Evolutionary conservation across 768 basidiomycete genomes (phyloP).

Genomic region (Termitomyces sp.): DNA sequence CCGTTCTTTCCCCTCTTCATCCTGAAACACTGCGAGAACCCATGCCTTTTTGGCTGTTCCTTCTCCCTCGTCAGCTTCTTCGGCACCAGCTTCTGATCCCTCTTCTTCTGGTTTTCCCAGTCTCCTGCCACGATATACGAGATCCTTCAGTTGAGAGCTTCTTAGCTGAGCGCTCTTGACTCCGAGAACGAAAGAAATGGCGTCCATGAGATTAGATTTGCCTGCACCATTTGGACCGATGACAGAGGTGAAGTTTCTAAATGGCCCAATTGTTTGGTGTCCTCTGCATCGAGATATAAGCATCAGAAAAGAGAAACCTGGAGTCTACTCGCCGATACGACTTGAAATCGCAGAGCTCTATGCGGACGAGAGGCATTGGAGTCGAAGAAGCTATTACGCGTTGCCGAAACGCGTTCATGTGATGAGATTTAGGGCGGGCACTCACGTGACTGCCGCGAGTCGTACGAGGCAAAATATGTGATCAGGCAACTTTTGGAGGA

Average conservation of each 20-base stretch:
- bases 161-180: conserved; percentile 91
- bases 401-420: conserved; percentile 8
- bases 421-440: conserved; percentile 7
- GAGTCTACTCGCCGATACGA: conserved; percentile 61
- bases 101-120: conserved; percentile 48
- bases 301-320: neutral
- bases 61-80: conserved; percentile 59
- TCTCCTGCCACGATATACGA: conserved; percentile 88
- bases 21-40: conserved; percentile 90
- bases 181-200: conserved; percentile 97
- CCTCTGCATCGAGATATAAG: conserved; percentile 36
- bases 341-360: conserved; percentile 96
- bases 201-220: conserved; percentile 98
- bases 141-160: conserved; percentile 89
- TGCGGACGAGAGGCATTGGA: conserved; percentile 73
- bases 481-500: conserved; percentile 12
- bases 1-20: conserved; percentile 77
- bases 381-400: neutral
- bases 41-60: conserved; percentile 90
- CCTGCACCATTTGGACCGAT: conserved; percentile 99
- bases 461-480: conserved; percentile 8
- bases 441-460: conserved; percentile 12
- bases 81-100: conserved; percentile 39
- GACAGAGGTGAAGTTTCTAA: conserved; percentile 90
- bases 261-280: conserved; percentile 85